Evolutionary conservation across 129 eudicot genomes (phyloP).

Genomic region (Centrapalus pauciflorus): DNA sequence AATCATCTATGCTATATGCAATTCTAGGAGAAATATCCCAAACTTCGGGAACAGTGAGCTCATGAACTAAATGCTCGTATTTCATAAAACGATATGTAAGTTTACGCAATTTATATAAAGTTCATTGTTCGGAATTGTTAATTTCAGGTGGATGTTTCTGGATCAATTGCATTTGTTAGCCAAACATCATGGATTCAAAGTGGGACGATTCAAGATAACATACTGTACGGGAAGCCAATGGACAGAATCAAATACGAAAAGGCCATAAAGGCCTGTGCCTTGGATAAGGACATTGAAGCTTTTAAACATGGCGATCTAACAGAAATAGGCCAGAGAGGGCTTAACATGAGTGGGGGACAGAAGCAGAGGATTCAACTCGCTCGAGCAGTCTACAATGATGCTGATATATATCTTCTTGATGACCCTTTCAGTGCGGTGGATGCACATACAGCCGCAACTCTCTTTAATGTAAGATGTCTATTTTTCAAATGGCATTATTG

Average conservation of each 20-base stretch:
- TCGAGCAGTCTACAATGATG: conserved; percentile 78
- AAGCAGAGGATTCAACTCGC: conserved; percentile 89
- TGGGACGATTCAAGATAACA: conserved; percentile 76
- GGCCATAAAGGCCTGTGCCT: conserved; percentile 56
- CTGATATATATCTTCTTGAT: conserved; percentile 81
- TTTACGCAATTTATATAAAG: neutral
- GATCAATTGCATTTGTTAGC: conserved; percentile 77
- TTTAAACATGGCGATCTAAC: conserved; percentile 74
- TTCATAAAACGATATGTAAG: too few relatives aligned
- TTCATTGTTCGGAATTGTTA: too few relatives aligned
- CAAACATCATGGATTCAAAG: conserved; percentile 87
- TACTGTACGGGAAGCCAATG: conserved; percentile 74
- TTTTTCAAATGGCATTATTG: neutral
- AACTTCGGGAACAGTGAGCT: conserved; percentile 50
- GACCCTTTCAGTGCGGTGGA: conserved; percentile 93
- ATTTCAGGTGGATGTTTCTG: conserved; percentile 53
- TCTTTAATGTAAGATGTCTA: conserved; percentile 50
- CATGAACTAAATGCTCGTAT: neutral
- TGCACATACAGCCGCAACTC: conserved; percentile 84
- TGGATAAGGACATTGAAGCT: conserved; percentile 66
- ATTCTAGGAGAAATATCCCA: conserved; percentile 64
- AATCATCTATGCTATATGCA: conserved; percentile 55
- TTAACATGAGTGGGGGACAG: conserved; percentile 89
- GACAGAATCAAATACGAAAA: conserved; percentile 48
- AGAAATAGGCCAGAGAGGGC: conserved; percentile 83